Conservation (phyloP, 2,329 filamentous ascomycete species). For the Fusarium pilosicola region DNA sequence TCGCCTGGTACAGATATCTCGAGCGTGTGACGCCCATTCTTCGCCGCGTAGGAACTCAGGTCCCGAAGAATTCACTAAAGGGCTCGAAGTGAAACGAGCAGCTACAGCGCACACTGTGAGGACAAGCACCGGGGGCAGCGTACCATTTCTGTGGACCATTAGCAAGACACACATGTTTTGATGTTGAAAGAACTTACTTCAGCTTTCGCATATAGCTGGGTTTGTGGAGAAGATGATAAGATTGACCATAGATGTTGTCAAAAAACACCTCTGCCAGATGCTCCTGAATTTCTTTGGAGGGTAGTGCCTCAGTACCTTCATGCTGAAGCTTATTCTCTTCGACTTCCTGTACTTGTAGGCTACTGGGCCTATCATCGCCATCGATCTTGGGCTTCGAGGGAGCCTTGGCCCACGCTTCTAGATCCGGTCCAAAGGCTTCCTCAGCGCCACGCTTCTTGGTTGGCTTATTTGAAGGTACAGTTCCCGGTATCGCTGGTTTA, state of each 20-base stretch:
- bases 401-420: conserved; percentile 81
- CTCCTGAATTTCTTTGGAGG: conserved; percentile 87
- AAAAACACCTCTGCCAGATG: conserved; percentile 96
- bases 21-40: conserved; percentile 87
- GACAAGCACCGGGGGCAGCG: conserved; percentile 87
- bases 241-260: conserved; percentile 93
- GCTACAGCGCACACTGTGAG: conserved; percentile 95
- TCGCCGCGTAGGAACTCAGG: conserved; percentile 86
- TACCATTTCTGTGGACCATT: conserved; percentile 52
- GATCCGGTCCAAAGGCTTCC: conserved; percentile 84
- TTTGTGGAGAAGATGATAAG: conserved; percentile 94
- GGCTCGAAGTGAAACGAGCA: conserved; percentile 93
- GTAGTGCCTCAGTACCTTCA: conserved; percentile 85
- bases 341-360: conserved; percentile 68
- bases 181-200: conserved; percentile 60
- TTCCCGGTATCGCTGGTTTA: conserved; percentile 76
- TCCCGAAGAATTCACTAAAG: conserved; percentile 77
- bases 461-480: conserved; percentile 57
- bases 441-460: conserved; percentile 85
- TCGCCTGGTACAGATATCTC: conserved; percentile 84
- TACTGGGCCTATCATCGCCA: conserved; percentile 57
- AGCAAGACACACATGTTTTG: not conserved
- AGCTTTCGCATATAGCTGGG: conserved; percentile 95
- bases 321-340: conserved; percentile 81
- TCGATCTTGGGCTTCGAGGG: conserved; percentile 61